Evolutionary conservation across 768 basidiomycete species (phyloP).

Genomic region (Mycena crocata): DNA sequence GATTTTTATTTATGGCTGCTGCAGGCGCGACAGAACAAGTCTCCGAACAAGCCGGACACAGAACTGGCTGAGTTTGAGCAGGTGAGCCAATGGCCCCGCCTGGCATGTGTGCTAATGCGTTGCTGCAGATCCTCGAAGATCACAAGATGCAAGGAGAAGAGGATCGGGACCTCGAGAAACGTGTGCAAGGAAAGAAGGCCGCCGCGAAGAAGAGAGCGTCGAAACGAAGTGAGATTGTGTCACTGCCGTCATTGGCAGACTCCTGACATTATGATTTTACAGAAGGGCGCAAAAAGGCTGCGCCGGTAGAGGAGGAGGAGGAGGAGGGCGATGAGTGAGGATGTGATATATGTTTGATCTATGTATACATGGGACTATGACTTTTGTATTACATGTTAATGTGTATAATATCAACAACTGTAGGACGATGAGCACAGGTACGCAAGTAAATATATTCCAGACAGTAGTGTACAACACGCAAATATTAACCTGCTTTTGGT

Average conservation of each 20-base stretch:
- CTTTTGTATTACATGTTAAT: too few species aligned
- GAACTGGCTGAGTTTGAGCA: constrained; percentile 96
- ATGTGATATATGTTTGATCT: too few species aligned
- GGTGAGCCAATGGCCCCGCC: constrained; percentile 51
- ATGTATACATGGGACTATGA: too few species aligned
- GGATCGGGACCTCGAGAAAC: constrained; percentile 90
- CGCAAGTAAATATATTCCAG: too few species aligned
- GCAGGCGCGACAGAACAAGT: constrained; percentile 90
- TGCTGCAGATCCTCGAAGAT: constrained; percentile 81
- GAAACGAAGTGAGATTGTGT: constrained; percentile 48
- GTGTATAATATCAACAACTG: too few species aligned
- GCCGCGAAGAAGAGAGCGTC: constrained; percentile 80
- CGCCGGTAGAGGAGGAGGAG: constrained; percentile 29
- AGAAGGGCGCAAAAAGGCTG: constrained; percentile 37
- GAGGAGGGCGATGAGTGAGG: constrained; percentile 30
- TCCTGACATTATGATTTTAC: neutral
- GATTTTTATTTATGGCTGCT: constrained; percentile 2
- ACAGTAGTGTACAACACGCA: too few species aligned
- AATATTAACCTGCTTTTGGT: too few species aligned
- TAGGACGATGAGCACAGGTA: too few species aligned
- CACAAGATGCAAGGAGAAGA: constrained; percentile 88
- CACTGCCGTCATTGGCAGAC: neutral
- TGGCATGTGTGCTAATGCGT: constrained; percentile 7
- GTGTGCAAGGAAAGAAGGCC: constrained; percentile 86
- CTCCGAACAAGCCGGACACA: constrained; percentile 90